These are phyloP conservation scores for Phialophora macrospora DNA, from an alignment of 2,329 filamentous ascomycete genomes.

Conservation along the genomic window DNA sequence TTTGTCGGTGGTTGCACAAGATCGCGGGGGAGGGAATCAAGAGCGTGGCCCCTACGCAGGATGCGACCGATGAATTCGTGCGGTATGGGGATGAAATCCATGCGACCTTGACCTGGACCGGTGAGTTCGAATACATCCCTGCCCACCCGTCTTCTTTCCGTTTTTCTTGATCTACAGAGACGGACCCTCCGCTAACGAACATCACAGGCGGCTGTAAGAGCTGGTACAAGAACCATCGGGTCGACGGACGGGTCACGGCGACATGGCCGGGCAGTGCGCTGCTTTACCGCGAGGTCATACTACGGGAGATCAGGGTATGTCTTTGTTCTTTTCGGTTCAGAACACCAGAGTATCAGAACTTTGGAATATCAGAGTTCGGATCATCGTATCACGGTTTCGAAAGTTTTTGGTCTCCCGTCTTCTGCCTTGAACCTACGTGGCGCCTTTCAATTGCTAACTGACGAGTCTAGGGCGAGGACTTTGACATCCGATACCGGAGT, in stretches of 20 bases:
- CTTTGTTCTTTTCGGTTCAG: background rate
- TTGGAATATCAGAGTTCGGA: too few species aligned
- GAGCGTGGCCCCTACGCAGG: conserved; percentile 40
- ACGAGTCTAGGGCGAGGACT: conserved; percentile 37
- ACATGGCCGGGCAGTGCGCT: conserved; percentile 39
- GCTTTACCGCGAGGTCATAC: conserved; percentile 45
- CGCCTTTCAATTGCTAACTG: background rate
- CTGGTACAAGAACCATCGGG: conserved; percentile 35
- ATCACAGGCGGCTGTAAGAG: conserved; percentile 25
- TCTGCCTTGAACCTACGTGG: background rate
- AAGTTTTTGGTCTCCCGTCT: background rate
- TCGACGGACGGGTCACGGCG: conserved; percentile 33
- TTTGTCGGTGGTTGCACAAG: conserved; percentile 43
- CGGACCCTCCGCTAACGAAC: background rate
- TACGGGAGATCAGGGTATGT: conserved; percentile 39
- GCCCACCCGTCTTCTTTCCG: background rate
- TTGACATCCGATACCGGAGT: conserved; percentile 27
- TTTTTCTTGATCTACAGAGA: background rate
- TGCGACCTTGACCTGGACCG: conserved; percentile 40
- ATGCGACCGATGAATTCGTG: conserved; percentile 44
- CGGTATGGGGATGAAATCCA: conserved; percentile 44
- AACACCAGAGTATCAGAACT: background rate
- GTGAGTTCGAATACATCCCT: background rate
- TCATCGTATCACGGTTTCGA: too few species aligned
- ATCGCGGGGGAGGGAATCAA: conserved; percentile 45